Evolutionary conservation across 306 rosid species (phyloP).

Genomic region (Glycine latifolia): DNA sequence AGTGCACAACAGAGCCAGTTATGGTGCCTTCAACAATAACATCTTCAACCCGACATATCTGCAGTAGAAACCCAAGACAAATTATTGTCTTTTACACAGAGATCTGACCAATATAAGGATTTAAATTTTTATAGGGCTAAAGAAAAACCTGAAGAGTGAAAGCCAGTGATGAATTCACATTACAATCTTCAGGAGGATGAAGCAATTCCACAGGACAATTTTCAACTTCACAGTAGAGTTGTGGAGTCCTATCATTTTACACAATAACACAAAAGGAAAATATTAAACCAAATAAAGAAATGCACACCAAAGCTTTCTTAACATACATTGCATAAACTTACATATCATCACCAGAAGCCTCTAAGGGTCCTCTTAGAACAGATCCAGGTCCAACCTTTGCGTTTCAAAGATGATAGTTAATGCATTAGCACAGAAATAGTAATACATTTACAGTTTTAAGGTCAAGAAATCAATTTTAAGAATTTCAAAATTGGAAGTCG

Average conservation of each 20-base stretch:
- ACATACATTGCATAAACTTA: constrained; percentile 55
- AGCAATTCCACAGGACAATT: constrained; percentile 86
- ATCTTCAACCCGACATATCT: constrained; percentile 96
- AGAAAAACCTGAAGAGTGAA: constrained; percentile 94
- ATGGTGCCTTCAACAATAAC: constrained; percentile 76
- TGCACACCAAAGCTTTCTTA: constrained; percentile 34
- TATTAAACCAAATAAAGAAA: constrained; percentile 33
- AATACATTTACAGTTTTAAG: constrained; percentile 28
- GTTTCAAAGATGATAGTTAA: constrained; percentile 49
- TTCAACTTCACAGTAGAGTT: constrained; percentile 74
- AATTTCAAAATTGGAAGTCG: constrained; percentile 25
- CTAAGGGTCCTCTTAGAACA: constrained; percentile 85
- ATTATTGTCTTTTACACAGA: constrained; percentile 41
- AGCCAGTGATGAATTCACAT: constrained; percentile 89
- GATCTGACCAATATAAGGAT: constrained; percentile 51
- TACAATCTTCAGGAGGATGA: constrained; percentile 98
- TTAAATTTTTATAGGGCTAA: constrained; percentile 50
- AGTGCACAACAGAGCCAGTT: constrained; percentile 90
- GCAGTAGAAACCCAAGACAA: constrained; percentile 56
- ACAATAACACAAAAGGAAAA: constrained; percentile 11
- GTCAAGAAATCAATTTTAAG: constrained; percentile 35
- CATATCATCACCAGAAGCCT: constrained; percentile 54
- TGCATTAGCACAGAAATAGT: constrained; percentile 41
- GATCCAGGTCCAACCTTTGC: constrained; percentile 89
- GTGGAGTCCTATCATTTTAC: constrained; percentile 63